These are phyloP conservation scores for Rhizopogon sp. DNA, from an alignment of 768 basidiomycete genomes.

Conservation along the genomic window DNA sequence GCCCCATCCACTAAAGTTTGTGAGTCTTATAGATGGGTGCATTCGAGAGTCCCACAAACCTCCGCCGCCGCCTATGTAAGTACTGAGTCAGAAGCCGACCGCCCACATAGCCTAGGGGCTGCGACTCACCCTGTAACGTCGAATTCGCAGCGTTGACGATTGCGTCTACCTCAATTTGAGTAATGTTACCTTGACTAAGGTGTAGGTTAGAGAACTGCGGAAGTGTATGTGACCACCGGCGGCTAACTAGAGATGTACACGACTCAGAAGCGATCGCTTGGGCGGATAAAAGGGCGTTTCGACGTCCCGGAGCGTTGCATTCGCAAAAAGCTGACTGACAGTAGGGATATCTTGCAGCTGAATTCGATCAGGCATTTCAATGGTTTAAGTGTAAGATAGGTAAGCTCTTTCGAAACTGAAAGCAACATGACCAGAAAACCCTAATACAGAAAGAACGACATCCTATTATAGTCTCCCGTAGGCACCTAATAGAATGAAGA, in stretches of 20 bases:
- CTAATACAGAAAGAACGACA: no score
- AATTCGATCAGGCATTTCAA: conserved; percentile 15
- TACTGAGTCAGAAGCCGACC: background rate
- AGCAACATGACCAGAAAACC: no score
- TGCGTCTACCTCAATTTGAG: conserved; percentile 59
- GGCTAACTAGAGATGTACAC: conserved; percentile 66
- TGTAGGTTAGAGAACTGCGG: background rate
- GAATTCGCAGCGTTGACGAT: conserved; percentile 84
- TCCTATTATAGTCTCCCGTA: no score
- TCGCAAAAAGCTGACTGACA: conserved; percentile 48
- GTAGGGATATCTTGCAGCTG: conserved; percentile 49
- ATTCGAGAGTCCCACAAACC: conserved; percentile 35
- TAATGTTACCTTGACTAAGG: conserved; percentile 75
- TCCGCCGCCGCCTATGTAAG: conserved; percentile 66
- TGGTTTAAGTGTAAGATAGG: background rate
- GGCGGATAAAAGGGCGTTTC: conserved; percentile 33
- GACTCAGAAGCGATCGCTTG: conserved; percentile 39
- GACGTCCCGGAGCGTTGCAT: conserved; percentile 31
- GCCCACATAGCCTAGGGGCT: conserved; percentile 2
- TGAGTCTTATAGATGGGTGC: background rate
- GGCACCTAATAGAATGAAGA: no score
- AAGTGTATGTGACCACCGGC: conserved; percentile 18
- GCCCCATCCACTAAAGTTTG: conserved; percentile 66
- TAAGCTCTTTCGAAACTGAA: no score
- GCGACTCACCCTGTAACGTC: conserved; percentile 52